Conservation (phyloP, 345 rosid species). For the Corchorus olitorius region DNA sequence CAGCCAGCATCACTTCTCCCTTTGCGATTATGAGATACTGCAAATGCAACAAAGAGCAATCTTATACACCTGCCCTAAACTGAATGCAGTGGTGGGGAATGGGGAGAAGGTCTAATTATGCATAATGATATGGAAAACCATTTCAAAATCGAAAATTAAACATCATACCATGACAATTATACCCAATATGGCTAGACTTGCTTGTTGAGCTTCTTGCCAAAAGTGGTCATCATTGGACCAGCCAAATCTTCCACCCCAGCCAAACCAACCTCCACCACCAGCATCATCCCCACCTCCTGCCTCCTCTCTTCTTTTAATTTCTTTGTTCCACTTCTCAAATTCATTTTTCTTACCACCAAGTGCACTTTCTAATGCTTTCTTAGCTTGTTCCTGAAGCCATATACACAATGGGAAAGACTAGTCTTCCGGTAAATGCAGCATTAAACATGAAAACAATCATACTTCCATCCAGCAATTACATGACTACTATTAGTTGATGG, state of each 20-base stretch:
- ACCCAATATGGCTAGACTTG: conserved; percentile 60
- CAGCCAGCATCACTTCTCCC: conserved; percentile 71
- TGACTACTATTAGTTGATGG: not conserved
- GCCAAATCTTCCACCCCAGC: conserved; percentile 74
- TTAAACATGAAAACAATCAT: conserved; percentile 2
- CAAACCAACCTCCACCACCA: conserved; percentile 88
- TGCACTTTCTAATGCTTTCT: conserved; percentile 82
- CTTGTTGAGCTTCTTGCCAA: conserved; percentile 77
- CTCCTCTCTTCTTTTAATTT: conserved; percentile 86
- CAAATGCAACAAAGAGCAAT: conserved; percentile 25
- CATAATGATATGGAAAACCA: not conserved
- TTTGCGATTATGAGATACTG: conserved; percentile 79
- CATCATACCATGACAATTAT: conserved; percentile 63
- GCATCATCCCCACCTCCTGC: conserved; percentile 59
- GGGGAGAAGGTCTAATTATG: not conserved
- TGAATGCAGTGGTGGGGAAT: not conserved
- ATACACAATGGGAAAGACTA: not conserved
- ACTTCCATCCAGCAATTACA: not conserved
- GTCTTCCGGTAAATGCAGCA: not conserved
- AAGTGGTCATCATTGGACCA: conserved; percentile 77
- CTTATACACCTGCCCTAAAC: not conserved
- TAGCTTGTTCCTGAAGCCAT: conserved; percentile 75
- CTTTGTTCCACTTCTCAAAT: conserved; percentile 81
- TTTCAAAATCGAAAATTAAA: conserved; percentile 11
- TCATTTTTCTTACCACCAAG: conserved; percentile 89